phyloP scores from a whole-genome alignment of 495 filamentous ascomycete species.

The Xylaria grammica region DNA sequence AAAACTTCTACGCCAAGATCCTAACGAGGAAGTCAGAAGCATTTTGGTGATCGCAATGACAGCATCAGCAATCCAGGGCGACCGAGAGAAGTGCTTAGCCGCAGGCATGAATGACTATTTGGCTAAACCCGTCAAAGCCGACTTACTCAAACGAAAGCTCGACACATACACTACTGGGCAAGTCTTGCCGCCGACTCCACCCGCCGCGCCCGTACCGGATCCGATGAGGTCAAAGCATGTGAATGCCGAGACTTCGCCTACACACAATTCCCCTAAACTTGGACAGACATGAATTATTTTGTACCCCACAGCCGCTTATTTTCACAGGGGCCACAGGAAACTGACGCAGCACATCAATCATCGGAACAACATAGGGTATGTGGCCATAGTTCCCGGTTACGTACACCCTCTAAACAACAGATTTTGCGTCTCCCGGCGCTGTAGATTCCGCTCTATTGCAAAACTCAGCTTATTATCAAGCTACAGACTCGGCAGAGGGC shows the following conservation, averaged over 20 bases:
- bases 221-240: conserved; percentile 21
- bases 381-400: not conserved
- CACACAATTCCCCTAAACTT: conserved; percentile 18
- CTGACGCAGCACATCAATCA: not conserved
- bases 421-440: not conserved
- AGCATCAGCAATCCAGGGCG: conserved; percentile 86
- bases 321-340: not conserved
- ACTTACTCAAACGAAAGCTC: conserved; percentile 74
- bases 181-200: conserved; percentile 34
- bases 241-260: conserved; percentile 17
- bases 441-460: not conserved
- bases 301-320: conserved; percentile 2
- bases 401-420: too few relatives aligned
- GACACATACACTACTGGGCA: conserved; percentile 61
- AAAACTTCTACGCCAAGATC: conserved; percentile 74
- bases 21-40: conserved; percentile 72
- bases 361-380: not conserved
- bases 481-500: not conserved
- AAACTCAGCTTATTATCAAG: not conserved
- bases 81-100: conserved; percentile 88
- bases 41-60: conserved; percentile 94
- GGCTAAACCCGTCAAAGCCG: conserved; percentile 83
- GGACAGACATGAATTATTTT: conserved; percentile 13
- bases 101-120: conserved; percentile 97
- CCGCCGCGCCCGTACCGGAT: conserved; percentile 22